Evolutionary conservation across 179 eudicot species (phyloP), one percentile per base, ranked within the genome.

Genomic region (Spinacia oleracea): DNA sequence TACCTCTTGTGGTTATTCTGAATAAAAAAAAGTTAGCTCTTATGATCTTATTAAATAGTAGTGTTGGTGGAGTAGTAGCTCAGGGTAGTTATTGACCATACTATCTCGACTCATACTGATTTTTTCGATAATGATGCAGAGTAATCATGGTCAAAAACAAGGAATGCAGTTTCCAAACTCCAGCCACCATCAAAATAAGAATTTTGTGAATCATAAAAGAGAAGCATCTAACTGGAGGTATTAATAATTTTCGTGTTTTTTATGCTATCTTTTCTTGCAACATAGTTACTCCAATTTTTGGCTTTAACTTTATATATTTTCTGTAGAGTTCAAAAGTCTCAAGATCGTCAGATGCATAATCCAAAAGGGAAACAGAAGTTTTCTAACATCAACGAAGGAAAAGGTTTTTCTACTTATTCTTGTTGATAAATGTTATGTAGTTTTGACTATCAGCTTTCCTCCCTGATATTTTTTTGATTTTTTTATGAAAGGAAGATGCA

Each of bases 211-310:
- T 31, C 65, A 48, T 29, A 73, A 38, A 63, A 75, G 70, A 70
- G 85, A 82, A 34, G 66, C 85, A 67, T 77, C 89, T 14, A 82
- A 65, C 40, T 59, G 76, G 81, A 80, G 87, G 89, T 84, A 82
- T 66, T 66, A 43, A 23, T 38, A 58, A 27, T 51, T 3, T 9
- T 34, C 6, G 20, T 23, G 14, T 70, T 31, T 42, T 25, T 45
- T 16, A 3, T 48, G 62, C 20, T 38, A 4, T 79, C 0, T 56
- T 51, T 68, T 23, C 43, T 60, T 64, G 67, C 79, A 31, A 32
- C 55, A 58, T 2, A 21, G 51, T 46, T 34, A 21, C 35, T 51
- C 58, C 31, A 42, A 53, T 50, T 60, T 59, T 62, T 53, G 35
- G 31, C 11, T 56, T 32, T 81, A 50, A 76, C 56, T 55, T 18